Evolutionary conservation across 257 asterid genomes (phyloP), one percentile per base, ranked within the genome.

Genomic region (Anisodus acutangulus): DNA sequence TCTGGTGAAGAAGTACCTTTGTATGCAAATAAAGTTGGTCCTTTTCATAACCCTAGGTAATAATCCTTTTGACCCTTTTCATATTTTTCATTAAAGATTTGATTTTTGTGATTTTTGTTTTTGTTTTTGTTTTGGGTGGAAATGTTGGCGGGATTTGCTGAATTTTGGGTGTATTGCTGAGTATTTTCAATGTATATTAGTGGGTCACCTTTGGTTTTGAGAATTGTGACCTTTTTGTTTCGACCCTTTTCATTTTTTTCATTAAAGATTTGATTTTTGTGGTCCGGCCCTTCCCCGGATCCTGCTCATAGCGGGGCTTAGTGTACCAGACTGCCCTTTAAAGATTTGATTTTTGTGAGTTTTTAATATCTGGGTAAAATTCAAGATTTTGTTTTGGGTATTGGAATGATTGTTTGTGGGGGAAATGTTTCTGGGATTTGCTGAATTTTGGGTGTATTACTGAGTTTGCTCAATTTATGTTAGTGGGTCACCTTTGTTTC

Each of bases 11-110:
- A 72, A 66, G 91, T 88, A 17, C 89, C 91, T 71, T 87, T 86
- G 10, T 88, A 86, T 55, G 91, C 91, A 31, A 88, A 88, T 64
- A 88, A 88, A 88, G 91, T 88, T 66, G 91, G 91, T 2, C 91
- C 91, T 58, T 88, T 88, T 60, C 91, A 88, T 45, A 88, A 88
- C 49, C 91, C 91, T 0, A 88, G 91, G 91, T 88, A 88, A 37
- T 70, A 13, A 9, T n/a, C 37, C 68, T 17, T 41, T 60, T 69
- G 43, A 1, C 35, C 2, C 4, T 35, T 62, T 1, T 71, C 8
- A 37, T 22, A 19, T 9, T 12, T 13, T 19, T 35, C 10, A 16
- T 26, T 66, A 43, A 35, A 8, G 22, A 53, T 55, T 55, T 82
- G 6, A 26, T 78, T 51, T 35, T 54, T 64, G 13, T 49, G 69